Evolutionary conservation across 139 green algal genomes (phyloP).

Genomic region (Closterium sp.): DNA sequence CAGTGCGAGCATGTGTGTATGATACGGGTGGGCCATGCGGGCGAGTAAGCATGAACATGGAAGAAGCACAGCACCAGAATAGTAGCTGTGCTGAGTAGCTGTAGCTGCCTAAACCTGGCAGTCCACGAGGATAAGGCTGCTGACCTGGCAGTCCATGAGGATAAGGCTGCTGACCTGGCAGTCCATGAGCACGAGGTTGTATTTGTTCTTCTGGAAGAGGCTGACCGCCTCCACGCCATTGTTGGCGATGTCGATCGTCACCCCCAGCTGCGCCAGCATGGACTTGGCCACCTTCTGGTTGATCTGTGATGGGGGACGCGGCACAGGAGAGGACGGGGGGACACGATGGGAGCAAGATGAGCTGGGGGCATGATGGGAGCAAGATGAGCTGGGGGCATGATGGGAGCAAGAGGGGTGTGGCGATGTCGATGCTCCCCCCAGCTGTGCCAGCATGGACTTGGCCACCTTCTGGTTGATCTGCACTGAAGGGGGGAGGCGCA

Average conservation of each 20-base stretch:
- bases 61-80: background rate
- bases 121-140: background rate
- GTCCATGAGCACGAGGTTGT: conserved; percentile 27
- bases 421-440: background rate
- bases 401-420: too few relatives aligned
- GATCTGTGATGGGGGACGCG: background rate
- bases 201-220: background rate
- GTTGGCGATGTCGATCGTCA: background rate
- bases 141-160: background rate
- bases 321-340: too few relatives aligned
- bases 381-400: too few relatives aligned
- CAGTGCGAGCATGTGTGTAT: background rate
- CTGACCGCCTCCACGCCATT: conserved; percentile 12
- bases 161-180: conserved; percentile 5
- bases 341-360: too few relatives aligned
- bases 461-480: too few relatives aligned
- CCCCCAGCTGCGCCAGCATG: conserved; percentile 1
- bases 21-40: background rate
- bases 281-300: conserved; percentile 24
- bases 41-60: background rate
- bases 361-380: too few relatives aligned
- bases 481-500: too few relatives aligned
- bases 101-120: too few relatives aligned
- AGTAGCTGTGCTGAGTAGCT: background rate
- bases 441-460: background rate